These are phyloP conservation scores for Nicotiana tabacum DNA, from an alignment of 257 asterid species.

Conservation along the genomic window DNA sequence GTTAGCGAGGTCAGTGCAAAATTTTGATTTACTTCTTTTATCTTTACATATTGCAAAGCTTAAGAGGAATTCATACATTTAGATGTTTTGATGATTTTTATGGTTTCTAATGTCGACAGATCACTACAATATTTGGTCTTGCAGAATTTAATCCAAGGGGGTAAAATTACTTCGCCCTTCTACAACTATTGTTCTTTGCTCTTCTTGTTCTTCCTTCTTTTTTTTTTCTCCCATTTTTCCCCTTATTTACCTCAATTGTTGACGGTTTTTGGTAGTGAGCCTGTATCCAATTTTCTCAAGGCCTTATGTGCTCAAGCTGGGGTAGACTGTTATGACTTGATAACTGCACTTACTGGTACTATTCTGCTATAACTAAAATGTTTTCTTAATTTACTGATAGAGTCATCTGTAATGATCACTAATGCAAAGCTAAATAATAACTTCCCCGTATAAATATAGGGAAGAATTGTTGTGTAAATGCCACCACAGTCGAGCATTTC, in stretches of 20 bases:
- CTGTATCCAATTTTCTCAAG: constrained; percentile 37
- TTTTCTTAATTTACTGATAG: neutral
- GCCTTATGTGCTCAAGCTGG: constrained; percentile 40
- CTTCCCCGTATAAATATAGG: constrained; percentile 27
- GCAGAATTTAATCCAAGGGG: constrained; percentile 79
- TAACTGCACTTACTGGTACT: constrained; percentile 65
- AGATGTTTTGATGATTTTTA: neutral
- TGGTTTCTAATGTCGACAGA: constrained; percentile 29
- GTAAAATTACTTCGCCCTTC: constrained; percentile 20
- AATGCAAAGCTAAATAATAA: neutral
- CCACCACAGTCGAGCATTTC: constrained; percentile 51
- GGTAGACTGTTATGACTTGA: constrained; percentile 64
- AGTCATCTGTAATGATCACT: neutral
- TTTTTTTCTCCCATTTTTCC: neutral
- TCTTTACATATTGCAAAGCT: neutral
- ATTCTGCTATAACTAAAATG: neutral
- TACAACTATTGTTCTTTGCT: neutral
- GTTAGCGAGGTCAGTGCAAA: constrained; percentile 54
- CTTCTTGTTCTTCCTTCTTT: neutral
- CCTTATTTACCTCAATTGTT: too few relatives aligned
- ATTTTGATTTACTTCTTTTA: neutral
- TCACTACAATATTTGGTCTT: constrained; percentile 57
- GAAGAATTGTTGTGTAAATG: constrained; percentile 70
- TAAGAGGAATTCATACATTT: neutral
- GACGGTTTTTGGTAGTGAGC: constrained; percentile 19